phyloP scores from a whole-genome alignment of 2,329 filamentous ascomycete species.

The Camillea tinctor region DNA sequence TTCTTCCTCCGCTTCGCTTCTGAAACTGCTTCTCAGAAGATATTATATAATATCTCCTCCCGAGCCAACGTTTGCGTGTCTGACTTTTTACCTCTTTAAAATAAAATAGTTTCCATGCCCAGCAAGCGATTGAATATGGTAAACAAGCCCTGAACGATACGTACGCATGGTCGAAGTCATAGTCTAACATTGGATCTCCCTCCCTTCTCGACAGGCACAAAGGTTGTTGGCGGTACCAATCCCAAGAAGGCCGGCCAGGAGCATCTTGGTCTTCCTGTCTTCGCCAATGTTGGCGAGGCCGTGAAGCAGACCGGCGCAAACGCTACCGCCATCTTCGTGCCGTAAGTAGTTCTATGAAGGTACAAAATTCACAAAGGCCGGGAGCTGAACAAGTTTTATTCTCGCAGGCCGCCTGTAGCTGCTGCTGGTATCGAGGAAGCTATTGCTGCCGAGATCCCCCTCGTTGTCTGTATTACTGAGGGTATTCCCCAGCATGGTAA shows the following conservation, averaged over 20 bases:
- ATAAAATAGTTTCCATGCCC: conserved; percentile 93
- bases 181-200: conserved; percentile 29
- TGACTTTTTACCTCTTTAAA: conserved; percentile 25
- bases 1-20: neutral
- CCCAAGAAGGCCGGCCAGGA: conserved; percentile 94
- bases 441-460: conserved; percentile 84
- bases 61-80: conserved; percentile 22
- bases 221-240: conserved; percentile 97
- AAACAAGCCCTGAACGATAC: conserved; percentile 34
- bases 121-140: conserved; percentile 99
- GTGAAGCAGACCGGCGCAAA: conserved; percentile 87
- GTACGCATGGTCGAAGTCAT: conserved; percentile 2
- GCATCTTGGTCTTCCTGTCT: conserved; percentile 91
- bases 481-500: conserved; percentile 95
- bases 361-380: neutral
- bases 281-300: conserved; percentile 83
- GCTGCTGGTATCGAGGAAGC: conserved; percentile 97
- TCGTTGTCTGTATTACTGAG: conserved; percentile 97
- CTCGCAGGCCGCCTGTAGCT: conserved; percentile 75
- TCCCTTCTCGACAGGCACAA: conserved; percentile 65
- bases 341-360: conserved; percentile 64
- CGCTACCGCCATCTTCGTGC: conserved; percentile 94
- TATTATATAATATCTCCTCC: too few relatives aligned
- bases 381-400: neutral
- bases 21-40: neutral